Evolutionary conservation across 768 basidiomycete genomes (phyloP).

Genomic region (Boletus subcaerulescens): DNA sequence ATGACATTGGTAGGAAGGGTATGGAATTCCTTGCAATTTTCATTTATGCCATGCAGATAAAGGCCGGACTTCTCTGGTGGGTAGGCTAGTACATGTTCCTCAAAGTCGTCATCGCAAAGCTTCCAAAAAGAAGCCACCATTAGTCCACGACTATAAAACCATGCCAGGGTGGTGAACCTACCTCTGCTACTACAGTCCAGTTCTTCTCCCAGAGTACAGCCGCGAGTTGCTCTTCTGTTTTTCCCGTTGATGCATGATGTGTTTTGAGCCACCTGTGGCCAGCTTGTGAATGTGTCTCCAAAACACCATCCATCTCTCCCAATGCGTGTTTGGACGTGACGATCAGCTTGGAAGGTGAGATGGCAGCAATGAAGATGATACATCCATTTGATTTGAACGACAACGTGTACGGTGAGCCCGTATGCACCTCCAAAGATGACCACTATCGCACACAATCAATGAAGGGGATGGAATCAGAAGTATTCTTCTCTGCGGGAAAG

Average conservation of each 20-base stretch:
- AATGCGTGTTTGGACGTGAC: conserved; percentile 93
- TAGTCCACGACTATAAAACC: neutral
- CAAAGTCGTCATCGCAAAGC: conserved; percentile 97
- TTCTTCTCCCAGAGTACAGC: conserved; percentile 71
- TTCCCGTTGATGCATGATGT: conserved; percentile 52
- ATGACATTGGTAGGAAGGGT: conserved; percentile 69
- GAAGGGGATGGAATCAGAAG: neutral
- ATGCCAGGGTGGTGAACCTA: conserved; percentile 30
- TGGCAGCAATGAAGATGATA: conserved; percentile 90
- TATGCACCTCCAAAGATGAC: conserved; percentile 65
- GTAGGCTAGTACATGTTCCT: conserved; percentile 92
- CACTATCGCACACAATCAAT: conserved; percentile 51
- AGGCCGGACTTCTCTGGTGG: conserved; percentile 81
- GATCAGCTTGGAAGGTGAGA: conserved; percentile 70
- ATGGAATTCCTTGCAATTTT: conserved; percentile 58
- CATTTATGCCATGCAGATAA: conserved; percentile 90
- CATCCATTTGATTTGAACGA: conserved; percentile 96
- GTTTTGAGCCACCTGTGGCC: conserved; percentile 81
- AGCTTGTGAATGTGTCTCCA: conserved; percentile 70
- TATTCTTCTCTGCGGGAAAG: too few species aligned
- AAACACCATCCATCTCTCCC: conserved; percentile 47
- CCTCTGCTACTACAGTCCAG: conserved; percentile 92
- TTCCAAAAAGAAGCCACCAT: conserved; percentile 29
- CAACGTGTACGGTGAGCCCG: conserved; percentile 74
- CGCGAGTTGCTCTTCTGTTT: conserved; percentile 75